Evolutionary conservation across 345 rosid species (phyloP), one percentile per base, ranked within the genome.

Genomic region (Eucalyptus dawsonii): DNA sequence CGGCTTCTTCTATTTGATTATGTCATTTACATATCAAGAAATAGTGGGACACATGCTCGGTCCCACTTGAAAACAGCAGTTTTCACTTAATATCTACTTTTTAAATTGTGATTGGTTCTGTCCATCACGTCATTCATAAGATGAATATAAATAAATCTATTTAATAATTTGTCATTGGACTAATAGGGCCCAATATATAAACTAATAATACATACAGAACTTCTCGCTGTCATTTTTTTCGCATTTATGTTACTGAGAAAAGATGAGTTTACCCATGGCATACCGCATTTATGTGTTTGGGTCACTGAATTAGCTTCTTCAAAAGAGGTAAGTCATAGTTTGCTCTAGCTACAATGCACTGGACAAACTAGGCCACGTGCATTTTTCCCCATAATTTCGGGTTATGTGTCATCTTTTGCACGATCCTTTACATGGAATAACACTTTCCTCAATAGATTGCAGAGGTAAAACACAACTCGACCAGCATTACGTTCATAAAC

Each of bases 401-500:
- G 37, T 65, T 65, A 65, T n/a, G 1, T n/a, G 21, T n/a, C 19
- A 65, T 65, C 40, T 65, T 65, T 65, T n/a, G 76, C 37, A 65
- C 2, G 40, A 65, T n/a, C 40, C 19, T 65, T n/a, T 65, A 15
- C 40, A 15, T n/a, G 21, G 5, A 65, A 65, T 7, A 65, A 11
- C 76, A 65, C 34, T 54, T 50, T 22, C 44, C 49, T 54, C 13
- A 27, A 37, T 31, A 2, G 0, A 87, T 67, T 89, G 31, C 51
- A 93, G 98, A 95, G 40, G 88, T 96, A 90, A 93, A 91, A 11
- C 96, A 96, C 88, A 94, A 89, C 80, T 93, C 99, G 24, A 92
- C 94, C 7, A 96, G 98, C 94, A 91, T 93, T 50, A 65, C 95
- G 92, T 96, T 94, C 88, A 88, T 97, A 40, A 97, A 96, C 89